phyloP scores from a whole-genome alignment of 257 asterid genomes.

The Avicennia marina region DNA sequence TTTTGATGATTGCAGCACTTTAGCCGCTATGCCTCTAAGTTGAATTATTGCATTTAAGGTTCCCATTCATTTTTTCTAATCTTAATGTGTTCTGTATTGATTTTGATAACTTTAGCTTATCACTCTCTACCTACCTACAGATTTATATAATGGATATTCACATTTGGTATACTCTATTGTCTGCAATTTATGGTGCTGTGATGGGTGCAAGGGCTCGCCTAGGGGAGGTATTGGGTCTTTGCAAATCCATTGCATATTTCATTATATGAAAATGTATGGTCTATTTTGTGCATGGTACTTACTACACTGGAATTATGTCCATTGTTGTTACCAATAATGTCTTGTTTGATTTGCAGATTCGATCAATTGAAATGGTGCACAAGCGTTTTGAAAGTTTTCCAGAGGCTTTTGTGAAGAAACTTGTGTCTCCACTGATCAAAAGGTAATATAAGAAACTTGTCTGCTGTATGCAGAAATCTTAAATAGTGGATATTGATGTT shows the following conservation, averaged over 20 bases:
- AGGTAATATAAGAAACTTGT: conserved; percentile 33
- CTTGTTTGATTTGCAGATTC: conserved; percentile 53
- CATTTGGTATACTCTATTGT: conserved; percentile 83
- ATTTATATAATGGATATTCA: conserved; percentile 94
- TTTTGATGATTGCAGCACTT: not conserved
- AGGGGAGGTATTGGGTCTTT: conserved; percentile 70
- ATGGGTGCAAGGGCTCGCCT: conserved; percentile 95
- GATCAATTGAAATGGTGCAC: conserved; percentile 95
- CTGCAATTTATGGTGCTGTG: conserved; percentile 96
- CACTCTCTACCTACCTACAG: conserved; percentile 33
- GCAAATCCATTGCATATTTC: not conserved
- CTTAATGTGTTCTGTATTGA: conserved; percentile 3
- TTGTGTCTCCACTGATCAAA: conserved; percentile 62
- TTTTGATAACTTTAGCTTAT: not conserved
- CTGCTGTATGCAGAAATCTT: conserved; percentile 6
- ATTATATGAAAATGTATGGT: not conserved
- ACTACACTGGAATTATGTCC: too few relatives aligned
- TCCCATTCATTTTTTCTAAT: conserved; percentile 3
- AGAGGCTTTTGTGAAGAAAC: conserved; percentile 81
- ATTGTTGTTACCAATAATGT: conserved; percentile 3
- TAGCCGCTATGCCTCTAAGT: not conserved
- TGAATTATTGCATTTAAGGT: not conserved
- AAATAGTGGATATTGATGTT: conserved; percentile 3
- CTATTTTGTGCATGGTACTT: too few relatives aligned
- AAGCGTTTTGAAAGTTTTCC: conserved; percentile 98